Conservation (phyloP, 495 filamentous ascomycete genomes). For the Talaromyces nanjingensis region DNA sequence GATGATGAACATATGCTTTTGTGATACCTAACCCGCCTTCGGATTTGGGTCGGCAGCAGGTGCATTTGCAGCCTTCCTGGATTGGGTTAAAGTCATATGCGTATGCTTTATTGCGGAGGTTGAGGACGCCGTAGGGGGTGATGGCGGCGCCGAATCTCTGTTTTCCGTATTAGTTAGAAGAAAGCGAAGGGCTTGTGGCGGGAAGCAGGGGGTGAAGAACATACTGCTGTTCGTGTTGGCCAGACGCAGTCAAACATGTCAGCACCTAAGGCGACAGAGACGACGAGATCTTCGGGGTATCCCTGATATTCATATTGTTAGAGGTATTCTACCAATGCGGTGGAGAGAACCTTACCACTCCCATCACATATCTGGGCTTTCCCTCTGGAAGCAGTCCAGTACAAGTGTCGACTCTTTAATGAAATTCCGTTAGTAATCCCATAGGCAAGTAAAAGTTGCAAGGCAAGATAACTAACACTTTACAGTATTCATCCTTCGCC, state of each 20-base stretch:
- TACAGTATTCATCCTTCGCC: slow-evolving; percentile 57
- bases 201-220: not conserved
- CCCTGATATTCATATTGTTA: slow-evolving; percentile 36
- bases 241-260: slow-evolving; percentile 99
- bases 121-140: slow-evolving; percentile 71
- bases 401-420: slow-evolving; percentile 68
- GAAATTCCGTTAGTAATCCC: not conserved
- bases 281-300: slow-evolving; percentile 91
- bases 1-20: slow-evolving; percentile 82
- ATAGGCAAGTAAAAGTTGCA: not conserved
- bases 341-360: slow-evolving; percentile 53
- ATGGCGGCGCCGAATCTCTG: slow-evolving; percentile 89
- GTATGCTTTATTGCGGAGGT: slow-evolving; percentile 70
- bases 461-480: slow-evolving; percentile 29
- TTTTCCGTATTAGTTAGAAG: not conserved
- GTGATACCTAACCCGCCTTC: slow-evolving; percentile 79
- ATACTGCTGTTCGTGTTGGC: slow-evolving; percentile 86
- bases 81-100: slow-evolving; percentile 76
- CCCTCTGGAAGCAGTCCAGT: slow-evolving; percentile 76
- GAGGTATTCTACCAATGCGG: not conserved
- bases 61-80: slow-evolving; percentile 72
- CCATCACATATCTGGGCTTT: slow-evolving; percentile 98
- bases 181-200: too few relatives aligned
- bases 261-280: slow-evolving; percentile 85
- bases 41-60: slow-evolving; percentile 60